Evolutionary conservation across 805 yeast species (phyloP).

Genomic region (Blastobotrys chiropterorum): DNA sequence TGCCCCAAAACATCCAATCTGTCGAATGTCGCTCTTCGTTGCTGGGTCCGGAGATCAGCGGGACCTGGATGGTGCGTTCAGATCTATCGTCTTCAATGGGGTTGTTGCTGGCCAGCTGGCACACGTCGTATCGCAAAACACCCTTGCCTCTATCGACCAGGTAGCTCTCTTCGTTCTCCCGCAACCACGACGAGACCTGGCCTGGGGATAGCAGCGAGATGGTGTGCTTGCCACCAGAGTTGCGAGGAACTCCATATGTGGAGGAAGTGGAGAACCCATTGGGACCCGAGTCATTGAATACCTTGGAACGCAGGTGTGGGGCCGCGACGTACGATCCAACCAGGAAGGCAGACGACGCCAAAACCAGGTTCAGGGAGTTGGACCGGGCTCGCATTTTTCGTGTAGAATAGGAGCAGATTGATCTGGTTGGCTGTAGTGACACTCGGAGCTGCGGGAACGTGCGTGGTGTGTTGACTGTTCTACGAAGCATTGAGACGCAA

Average conservation of each 20-base stretch:
- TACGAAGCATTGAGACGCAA: background rate
- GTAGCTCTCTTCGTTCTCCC: constrained; percentile 74
- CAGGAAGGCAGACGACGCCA: background rate
- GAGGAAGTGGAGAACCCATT: background rate
- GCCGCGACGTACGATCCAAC: constrained; percentile 1
- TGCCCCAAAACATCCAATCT: constrained; percentile 94
- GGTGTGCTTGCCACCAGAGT: constrained; percentile 1
- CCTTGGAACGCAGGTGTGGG: background rate
- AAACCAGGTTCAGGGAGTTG: background rate
- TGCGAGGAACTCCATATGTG: background rate
- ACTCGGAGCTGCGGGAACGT: background rate
- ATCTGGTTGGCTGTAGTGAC: background rate
- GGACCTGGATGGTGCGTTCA: constrained; percentile 67
- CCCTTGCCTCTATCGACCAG: constrained; percentile 80
- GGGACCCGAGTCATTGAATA: background rate
- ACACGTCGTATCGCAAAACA: constrained; percentile 77
- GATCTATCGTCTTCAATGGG: constrained; percentile 94
- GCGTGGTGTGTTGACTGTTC: background rate
- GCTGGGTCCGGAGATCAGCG: constrained; percentile 29
- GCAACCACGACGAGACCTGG: constrained; percentile 62
- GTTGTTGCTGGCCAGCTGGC: constrained; percentile 84
- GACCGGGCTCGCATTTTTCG: background rate
- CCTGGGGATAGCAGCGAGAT: constrained; percentile 31
- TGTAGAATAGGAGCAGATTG: background rate
- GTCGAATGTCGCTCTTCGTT: constrained; percentile 7